Evolutionary conservation across 73 alveolate species (phyloP).

Genomic region (Paraurostyla sp.): DNA sequence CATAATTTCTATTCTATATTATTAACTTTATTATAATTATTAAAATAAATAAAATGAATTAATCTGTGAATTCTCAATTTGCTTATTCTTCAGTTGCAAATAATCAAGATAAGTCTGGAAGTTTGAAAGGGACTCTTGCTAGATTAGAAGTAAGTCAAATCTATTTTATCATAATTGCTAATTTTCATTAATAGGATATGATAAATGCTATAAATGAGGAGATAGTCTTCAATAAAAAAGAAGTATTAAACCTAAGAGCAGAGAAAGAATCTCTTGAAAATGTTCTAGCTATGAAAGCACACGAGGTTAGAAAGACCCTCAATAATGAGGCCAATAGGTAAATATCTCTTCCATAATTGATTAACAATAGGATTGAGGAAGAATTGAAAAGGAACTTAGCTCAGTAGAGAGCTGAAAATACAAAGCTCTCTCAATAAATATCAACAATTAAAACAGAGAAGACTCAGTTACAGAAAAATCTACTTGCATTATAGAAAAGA

Average conservation of each 20-base stretch:
- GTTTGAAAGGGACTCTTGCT: constrained; percentile 17
- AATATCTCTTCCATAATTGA: background rate
- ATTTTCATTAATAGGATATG: constrained; percentile 72
- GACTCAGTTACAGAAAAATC: constrained; percentile 84
- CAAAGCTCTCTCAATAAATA: constrained; percentile 87
- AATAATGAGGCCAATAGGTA: constrained; percentile 88
- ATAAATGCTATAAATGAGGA: constrained; percentile 92
- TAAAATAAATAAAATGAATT: constrained; percentile 29
- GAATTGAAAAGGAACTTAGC: constrained; percentile 95
- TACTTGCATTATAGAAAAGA: constrained; percentile 88
- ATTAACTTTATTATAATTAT: background rate
- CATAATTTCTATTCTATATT: background rate
- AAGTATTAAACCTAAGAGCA: constrained; percentile 90
- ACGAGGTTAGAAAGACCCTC: constrained; percentile 94
- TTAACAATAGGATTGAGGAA: constrained; percentile 95
- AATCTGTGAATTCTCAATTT: constrained; percentile 26
- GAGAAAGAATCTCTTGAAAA: constrained; percentile 95
- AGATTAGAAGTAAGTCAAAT: constrained; percentile 11
- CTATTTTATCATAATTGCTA: background rate
- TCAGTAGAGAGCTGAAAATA: constrained; percentile 90
- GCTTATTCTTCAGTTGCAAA: constrained; percentile 33
- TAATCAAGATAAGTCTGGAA: constrained; percentile 7
- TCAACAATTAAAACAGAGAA: constrained; percentile 89
- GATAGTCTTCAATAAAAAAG: constrained; percentile 94
- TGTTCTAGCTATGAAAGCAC: constrained; percentile 93